A percentile compares a stretch with the other conserved stretches of the same genome.
These are phyloP conservation scores for Raddia guianensis DNA, from an alignment of 176 grass and related monocot species.

Conservation along the genomic window DNA sequence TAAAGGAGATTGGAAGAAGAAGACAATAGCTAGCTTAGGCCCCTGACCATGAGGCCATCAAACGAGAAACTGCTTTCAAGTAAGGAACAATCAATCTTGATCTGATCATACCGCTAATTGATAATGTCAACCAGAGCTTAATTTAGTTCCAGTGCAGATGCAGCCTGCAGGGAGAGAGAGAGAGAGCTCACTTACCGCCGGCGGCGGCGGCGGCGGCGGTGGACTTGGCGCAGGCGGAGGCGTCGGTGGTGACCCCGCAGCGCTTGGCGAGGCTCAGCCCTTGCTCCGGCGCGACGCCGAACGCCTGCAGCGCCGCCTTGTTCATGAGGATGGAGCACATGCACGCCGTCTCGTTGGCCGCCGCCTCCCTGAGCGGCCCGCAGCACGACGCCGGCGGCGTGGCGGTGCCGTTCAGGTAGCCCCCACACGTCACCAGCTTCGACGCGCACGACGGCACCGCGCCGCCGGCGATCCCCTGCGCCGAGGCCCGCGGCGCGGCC, in stretches of 20 bases:
- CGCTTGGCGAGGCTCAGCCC: slow-evolving; percentile 60
- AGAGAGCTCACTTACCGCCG: neutral
- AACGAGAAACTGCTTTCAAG: slow-evolving; percentile 27
- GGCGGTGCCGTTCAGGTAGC: slow-evolving; percentile 62
- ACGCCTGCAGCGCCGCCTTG: slow-evolving; percentile 57
- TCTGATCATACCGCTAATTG: neutral
- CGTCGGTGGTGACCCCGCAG: slow-evolving; percentile 58
- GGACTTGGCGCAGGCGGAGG: slow-evolving; percentile 54
- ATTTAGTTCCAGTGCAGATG: neutral
- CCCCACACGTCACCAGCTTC: slow-evolving; percentile 52
- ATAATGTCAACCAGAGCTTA: neutral
- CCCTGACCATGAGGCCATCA: neutral
- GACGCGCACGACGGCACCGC: slow-evolving; percentile 58
- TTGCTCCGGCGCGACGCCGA: slow-evolving; percentile 51
- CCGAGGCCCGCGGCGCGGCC: neutral
- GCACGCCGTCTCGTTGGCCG: slow-evolving; percentile 61
- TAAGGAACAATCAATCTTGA: neutral
- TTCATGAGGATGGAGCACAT: slow-evolving; percentile 63
- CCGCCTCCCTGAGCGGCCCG: slow-evolving; percentile 61
- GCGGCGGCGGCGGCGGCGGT: neutral
- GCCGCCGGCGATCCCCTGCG: neutral
- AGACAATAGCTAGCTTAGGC: neutral
- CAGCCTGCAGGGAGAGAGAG: neutral
- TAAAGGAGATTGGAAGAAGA: neutral
- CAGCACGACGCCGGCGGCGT: slow-evolving; percentile 63